These are phyloP conservation scores for Dioszegia hungarica DNA, from an alignment of 768 basidiomycete genomes.

Conservation along the genomic window DNA sequence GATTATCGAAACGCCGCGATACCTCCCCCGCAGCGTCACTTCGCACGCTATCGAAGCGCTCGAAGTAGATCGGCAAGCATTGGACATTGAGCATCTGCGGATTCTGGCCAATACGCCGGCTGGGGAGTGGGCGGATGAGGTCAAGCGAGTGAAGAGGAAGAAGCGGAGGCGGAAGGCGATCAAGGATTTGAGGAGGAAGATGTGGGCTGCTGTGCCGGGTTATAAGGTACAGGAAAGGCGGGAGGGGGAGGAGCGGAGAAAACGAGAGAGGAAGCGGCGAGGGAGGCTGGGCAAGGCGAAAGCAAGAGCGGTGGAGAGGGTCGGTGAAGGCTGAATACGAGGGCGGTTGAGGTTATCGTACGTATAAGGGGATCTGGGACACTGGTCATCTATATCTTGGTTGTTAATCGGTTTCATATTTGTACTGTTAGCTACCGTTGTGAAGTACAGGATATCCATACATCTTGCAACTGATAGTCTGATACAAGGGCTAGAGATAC, in stretches of 20 bases:
- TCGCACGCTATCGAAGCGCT: not conserved
- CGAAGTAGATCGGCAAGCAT: slow-evolving; percentile 3
- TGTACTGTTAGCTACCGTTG: no score
- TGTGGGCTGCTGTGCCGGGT: not conserved
- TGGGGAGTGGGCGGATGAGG: not conserved
- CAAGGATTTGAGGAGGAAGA: not conserved
- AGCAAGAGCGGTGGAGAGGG: not conserved
- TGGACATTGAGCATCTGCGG: not conserved
- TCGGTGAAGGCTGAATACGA: not conserved
- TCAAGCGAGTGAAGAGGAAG: not conserved
- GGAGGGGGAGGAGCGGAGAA: not conserved
- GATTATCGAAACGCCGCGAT: slow-evolving; percentile 13
- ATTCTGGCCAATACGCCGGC: not conserved
- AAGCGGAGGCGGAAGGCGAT: not conserved
- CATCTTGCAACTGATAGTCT: no score
- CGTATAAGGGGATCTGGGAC: no score
- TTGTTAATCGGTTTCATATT: no score
- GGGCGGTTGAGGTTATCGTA: no score
- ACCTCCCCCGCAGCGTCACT: not conserved
- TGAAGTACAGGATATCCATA: no score
- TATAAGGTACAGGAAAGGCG: not conserved
- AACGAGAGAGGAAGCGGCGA: not conserved
- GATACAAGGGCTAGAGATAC: no score
- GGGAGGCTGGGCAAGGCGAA: not conserved
- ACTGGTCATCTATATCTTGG: no score